Evolutionary conservation across 768 basidiomycete species (phyloP), one percentile per base, ranked within the genome.

Genomic region (Russula dissimulans): DNA sequence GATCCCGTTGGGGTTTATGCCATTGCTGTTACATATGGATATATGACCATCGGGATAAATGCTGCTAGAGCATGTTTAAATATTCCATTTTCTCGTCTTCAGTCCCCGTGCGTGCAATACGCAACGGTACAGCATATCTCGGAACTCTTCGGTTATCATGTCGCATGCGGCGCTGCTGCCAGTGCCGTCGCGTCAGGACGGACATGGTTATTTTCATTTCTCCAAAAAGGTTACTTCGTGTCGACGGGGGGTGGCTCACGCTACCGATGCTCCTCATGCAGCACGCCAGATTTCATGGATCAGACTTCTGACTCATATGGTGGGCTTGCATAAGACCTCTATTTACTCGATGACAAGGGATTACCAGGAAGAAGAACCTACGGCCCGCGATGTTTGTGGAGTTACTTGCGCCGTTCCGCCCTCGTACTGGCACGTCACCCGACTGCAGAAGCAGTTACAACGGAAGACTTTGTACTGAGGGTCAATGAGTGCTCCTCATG

Each of bases 1-100:
- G 62, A 65, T 32, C 62, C 62, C 4, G 49, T 56, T 12, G 61
- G 57, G 15, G 61, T 57, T 41, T 63, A 59, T 49, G 49, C 44
- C 14, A 22, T 62, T n/a, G 61, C 57, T 0, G 36, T 45, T 12
- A 34, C 36, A 5, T 59, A 55, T 9, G 61, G 34, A 39, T 39
- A 34, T 12, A 8, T 14, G n/a, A 22, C n/a, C 14, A 36, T 55
- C 5, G 63, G 44, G 8, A 5, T 3, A 31, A 31, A 44, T 9
- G 64, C 64, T 14, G 44, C 57, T 4, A 22, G n/a, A 38, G 34
- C 22, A 8, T 31, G 47, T 29, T n/a, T 65, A 17, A 44, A 22
- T 29, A 44, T 43, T 41, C 31, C 48, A 7, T 42, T 50, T 50
- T 50, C n/a, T 29, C 22, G 4, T 34, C 56, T 42, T 12, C n/a